phyloP scores from a whole-genome alignment of 768 basidiomycete species.

The Macrocybe gigantea region DNA sequence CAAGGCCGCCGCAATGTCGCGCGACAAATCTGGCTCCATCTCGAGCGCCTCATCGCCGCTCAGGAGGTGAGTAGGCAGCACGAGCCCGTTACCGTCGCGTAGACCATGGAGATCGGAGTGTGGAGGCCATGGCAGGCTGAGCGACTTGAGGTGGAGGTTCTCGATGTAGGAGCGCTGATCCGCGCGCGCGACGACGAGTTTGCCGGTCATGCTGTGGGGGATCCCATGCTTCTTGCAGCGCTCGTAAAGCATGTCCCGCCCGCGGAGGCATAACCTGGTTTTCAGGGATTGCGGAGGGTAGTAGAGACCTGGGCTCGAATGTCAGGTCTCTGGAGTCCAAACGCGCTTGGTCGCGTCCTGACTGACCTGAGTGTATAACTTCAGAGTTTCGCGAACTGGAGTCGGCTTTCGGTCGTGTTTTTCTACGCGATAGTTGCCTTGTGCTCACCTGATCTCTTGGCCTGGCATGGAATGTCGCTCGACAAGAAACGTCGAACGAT shows the following conservation, averaged over 20 bases:
- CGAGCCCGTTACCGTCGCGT: constrained; percentile 18
- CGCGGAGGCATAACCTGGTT: constrained; percentile 79
- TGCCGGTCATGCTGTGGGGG: constrained; percentile 71
- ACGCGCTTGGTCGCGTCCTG: background rate
- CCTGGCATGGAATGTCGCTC: constrained; percentile 74
- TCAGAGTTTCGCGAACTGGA: constrained; percentile 88
- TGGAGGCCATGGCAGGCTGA: constrained; percentile 44
- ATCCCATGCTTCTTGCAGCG: constrained; percentile 61
- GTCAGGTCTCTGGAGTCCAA: background rate
- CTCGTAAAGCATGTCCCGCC: constrained; percentile 78
- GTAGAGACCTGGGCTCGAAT: constrained; percentile 54
- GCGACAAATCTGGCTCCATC: constrained; percentile 80
- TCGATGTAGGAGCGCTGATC: constrained; percentile 69
- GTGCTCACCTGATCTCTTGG: constrained; percentile 74
- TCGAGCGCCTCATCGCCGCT: constrained; percentile 59
- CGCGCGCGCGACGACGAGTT: constrained; percentile 79
- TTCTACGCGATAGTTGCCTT: background rate
- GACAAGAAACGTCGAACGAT: constrained; percentile 71
- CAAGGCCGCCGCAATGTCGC: constrained; percentile 64
- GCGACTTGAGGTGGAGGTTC: constrained; percentile 58
- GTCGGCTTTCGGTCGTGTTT: background rate
- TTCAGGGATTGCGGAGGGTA: constrained; percentile 83
- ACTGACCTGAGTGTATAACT: constrained; percentile 83
- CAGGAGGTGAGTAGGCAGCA: constrained; percentile 64
- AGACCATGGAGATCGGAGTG: constrained; percentile 17